These are phyloP conservation scores for Epichloe typhina DNA, from an alignment of 2,329 filamentous ascomycete species.

Conservation along the genomic window DNA sequence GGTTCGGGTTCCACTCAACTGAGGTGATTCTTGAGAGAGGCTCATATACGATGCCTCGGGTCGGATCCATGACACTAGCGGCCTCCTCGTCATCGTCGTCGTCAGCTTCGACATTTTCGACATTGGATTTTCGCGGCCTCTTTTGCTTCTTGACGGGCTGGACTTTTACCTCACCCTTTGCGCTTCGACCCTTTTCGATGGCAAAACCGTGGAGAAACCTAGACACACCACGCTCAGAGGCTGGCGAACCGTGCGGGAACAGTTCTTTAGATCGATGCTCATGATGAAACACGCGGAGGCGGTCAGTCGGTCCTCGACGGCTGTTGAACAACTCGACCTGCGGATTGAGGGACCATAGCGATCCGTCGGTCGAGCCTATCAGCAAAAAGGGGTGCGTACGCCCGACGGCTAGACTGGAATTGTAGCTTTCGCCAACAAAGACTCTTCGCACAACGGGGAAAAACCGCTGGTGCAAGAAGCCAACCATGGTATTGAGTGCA, in stretches of 20 bases:
- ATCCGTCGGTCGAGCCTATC: constrained; percentile 40
- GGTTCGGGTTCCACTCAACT: constrained; percentile 56
- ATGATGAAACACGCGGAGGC: constrained; percentile 35
- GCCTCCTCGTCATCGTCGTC: constrained; percentile 21
- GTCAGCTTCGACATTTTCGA: constrained; percentile 12
- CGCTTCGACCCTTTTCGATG: constrained; percentile 35
- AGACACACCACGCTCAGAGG: constrained; percentile 29
- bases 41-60: constrained; percentile 42
- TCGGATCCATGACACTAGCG: constrained; percentile 21
- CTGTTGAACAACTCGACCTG: constrained; percentile 24
- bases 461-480: constrained; percentile 38
- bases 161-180: constrained; percentile 27
- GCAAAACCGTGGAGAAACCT: constrained; percentile 40
- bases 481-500: constrained; percentile 37
- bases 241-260: constrained; percentile 16
- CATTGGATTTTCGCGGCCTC: constrained; percentile 21
- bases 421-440: constrained; percentile 35
- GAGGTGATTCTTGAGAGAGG: constrained; percentile 48
- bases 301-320: constrained; percentile 20
- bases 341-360: constrained; percentile 33
- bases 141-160: constrained; percentile 21
- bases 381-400: constrained; percentile 39
- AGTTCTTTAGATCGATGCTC: constrained; percentile 31
- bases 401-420: constrained; percentile 37
- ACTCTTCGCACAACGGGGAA: constrained; percentile 40